Conservation (phyloP, 2,329 filamentous ascomycete species). For the Berkeleyomyces rouxiae region DNA sequence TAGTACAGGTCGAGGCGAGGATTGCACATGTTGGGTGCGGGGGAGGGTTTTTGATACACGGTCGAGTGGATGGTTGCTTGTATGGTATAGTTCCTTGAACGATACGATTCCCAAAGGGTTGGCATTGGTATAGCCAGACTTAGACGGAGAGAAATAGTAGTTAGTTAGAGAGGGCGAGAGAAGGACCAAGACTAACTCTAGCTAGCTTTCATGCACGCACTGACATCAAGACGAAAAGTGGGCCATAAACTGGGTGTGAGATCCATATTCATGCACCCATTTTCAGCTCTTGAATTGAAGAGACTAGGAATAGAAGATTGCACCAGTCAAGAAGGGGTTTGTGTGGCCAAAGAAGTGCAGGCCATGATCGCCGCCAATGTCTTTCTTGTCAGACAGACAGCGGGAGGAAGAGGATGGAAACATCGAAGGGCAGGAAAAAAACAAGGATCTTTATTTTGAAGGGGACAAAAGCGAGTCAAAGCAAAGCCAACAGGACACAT, state of each 20-base stretch:
- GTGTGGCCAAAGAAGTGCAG: not conserved
- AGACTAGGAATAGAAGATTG: not conserved
- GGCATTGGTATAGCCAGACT: not conserved
- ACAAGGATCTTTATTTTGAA: not conserved
- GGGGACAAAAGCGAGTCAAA: not conserved
- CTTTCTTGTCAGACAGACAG: slow-evolving; percentile 1
- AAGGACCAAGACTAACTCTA: not conserved
- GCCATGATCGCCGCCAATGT: not conserved
- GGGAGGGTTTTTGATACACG: too few relatives aligned
- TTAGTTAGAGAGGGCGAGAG: not conserved
- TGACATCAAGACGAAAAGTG: not conserved
- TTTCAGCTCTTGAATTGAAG: not conserved
- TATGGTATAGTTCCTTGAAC: too few relatives aligned
- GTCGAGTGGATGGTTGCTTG: too few relatives aligned
- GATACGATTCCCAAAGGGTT: too few relatives aligned
- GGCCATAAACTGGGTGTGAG: not conserved
- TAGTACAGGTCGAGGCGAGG: not conserved
- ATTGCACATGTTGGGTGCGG: too few relatives aligned
- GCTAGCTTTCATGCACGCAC: not conserved
- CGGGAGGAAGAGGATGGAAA: not conserved
- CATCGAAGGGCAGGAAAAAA: not conserved
- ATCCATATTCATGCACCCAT: not conserved
- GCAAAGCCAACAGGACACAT: not conserved
- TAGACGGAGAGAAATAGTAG: not conserved
- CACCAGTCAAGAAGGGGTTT: not conserved